Evolutionary conservation across 805 yeast species (phyloP), one percentile per base, ranked within the genome.

Genomic region (Monosporozyma servazzii): DNA sequence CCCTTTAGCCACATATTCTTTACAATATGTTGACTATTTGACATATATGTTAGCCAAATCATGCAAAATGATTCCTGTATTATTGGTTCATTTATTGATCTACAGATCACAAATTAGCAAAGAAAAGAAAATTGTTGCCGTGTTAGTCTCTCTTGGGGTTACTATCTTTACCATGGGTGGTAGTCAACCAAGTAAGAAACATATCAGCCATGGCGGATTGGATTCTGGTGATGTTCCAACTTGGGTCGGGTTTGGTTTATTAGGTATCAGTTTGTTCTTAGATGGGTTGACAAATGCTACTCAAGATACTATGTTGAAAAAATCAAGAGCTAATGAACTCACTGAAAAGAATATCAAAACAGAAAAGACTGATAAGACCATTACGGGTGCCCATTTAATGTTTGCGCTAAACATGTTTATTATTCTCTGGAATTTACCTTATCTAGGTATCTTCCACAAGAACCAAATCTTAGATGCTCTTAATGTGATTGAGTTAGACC

Each of bases 201-300:
- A 11, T 15, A 15, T 18, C 13, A 30, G 18, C 3, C 27, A n/a
- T 33, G n/a, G 17, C 15, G 37, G n/a, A 7, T 33, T n/a, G 15
- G 37, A 33, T 15, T 13, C 37, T 33, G 37, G 37, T 33, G 36
- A 25, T 27, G 11, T 27, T n/a, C 45, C 31, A 25, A n/a, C 27
- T 49, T 31, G 37, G 8, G 51, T 60, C 21, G 99, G 99, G 0
- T 69, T 88, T 56, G 58, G 67, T 0, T 77, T 84, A 52, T 72
- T 91, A 39, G 56, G 71, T 0, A 66, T 71, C 1, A 86, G 93
- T 40, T 76, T 93, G 66, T 67, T 91, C 18, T 72, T 93, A 30
- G 99, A 91, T 66, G 99, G 99, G 1, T 71, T 90, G 52, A 90
- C 96, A 21, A 93, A 91, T 69, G 86, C 96, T 2, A 83, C 96